Conservation (phyloP, 495 filamentous ascomycete species). For the Daldinia decipiens region DNA sequence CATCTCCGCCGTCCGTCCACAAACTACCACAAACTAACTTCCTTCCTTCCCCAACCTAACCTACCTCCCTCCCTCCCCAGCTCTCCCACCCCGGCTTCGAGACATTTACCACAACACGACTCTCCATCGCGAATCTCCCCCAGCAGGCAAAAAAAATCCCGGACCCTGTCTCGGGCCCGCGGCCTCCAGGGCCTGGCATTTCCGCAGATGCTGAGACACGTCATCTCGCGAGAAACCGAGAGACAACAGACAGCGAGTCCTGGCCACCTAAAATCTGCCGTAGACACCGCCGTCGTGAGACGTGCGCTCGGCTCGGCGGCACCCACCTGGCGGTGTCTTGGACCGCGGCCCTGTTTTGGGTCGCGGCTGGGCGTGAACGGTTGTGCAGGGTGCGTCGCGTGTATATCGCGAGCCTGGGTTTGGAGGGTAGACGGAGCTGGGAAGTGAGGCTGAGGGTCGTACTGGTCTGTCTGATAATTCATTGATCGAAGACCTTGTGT, state of each 20-base stretch:
- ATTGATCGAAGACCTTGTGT: constrained; percentile 11
- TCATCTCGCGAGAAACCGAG: constrained; percentile 17
- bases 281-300: constrained; percentile 5
- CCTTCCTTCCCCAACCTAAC: not conserved
- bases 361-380: constrained; percentile 35
- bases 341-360: not conserved
- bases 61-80: not conserved
- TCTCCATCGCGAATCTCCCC: not conserved
- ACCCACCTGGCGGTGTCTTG: constrained; percentile 14
- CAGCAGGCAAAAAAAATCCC: constrained; percentile 2
- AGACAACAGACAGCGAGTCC: not conserved
- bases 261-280: not conserved
- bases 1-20: not conserved
- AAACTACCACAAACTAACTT: too few species aligned
- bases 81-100: not conserved
- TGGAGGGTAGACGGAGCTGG: constrained; percentile 23
- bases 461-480: constrained; percentile 1
- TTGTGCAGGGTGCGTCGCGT: constrained; percentile 42
- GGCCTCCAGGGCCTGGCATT: not conserved
- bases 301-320: not conserved
- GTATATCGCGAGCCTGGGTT: constrained; percentile 9
- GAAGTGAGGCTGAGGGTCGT: constrained; percentile 22
- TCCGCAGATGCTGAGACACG: constrained; percentile 20
- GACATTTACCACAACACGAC: not conserved
- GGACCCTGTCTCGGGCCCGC: constrained; percentile 24